Evolutionary conservation across 768 basidiomycete genomes (phyloP).

Genomic region (Suillus brevipes): DNA sequence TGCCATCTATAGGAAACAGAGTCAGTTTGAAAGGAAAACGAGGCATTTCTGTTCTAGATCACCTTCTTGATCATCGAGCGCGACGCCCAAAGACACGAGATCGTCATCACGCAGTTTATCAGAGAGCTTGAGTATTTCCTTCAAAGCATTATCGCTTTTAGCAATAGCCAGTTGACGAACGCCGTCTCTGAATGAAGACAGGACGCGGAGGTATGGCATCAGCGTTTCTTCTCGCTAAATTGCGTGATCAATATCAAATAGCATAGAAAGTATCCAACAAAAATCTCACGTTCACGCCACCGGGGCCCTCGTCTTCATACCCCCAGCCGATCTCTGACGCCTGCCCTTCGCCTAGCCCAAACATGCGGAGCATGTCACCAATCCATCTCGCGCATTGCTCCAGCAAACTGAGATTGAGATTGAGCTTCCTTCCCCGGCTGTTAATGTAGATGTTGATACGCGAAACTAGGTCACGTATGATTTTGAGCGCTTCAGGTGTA

Average conservation of each 20-base stretch:
- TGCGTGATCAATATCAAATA: slow-evolving; percentile 3
- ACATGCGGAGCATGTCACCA: slow-evolving; percentile 72
- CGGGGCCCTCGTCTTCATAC: slow-evolving; percentile 45
- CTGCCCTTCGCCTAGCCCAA: slow-evolving; percentile 76
- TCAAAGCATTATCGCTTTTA: slow-evolving; percentile 61
- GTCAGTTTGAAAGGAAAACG: background rate
- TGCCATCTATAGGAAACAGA: slow-evolving; percentile 63
- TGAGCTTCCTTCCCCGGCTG: slow-evolving; percentile 54
- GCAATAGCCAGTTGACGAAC: slow-evolving; percentile 81
- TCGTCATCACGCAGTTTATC: slow-evolving; percentile 90
- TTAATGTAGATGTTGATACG: slow-evolving; percentile 88
- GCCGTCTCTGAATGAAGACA: slow-evolving; percentile 91
- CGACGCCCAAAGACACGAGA: slow-evolving; percentile 91
- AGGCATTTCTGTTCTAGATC: slow-evolving; percentile 17
- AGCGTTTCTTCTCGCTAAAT: slow-evolving; percentile 77
- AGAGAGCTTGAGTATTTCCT: slow-evolving; percentile 82
- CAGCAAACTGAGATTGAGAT: slow-evolving; percentile 65
- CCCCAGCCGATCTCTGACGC: slow-evolving; percentile 84
- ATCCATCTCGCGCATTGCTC: slow-evolving; percentile 68
- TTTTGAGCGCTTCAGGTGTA: slow-evolving; percentile 78
- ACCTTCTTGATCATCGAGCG: slow-evolving; percentile 97
- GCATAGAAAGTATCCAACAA: slow-evolving; percentile 4
- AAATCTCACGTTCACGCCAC: slow-evolving; percentile 46
- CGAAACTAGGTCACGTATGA: slow-evolving; percentile 79
- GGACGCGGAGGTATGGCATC: slow-evolving; percentile 83